These are phyloP conservation scores for Hondaea fermentalgiana DNA, from an alignment of 108 stramenopile species.

Conservation along the genomic window DNA sequence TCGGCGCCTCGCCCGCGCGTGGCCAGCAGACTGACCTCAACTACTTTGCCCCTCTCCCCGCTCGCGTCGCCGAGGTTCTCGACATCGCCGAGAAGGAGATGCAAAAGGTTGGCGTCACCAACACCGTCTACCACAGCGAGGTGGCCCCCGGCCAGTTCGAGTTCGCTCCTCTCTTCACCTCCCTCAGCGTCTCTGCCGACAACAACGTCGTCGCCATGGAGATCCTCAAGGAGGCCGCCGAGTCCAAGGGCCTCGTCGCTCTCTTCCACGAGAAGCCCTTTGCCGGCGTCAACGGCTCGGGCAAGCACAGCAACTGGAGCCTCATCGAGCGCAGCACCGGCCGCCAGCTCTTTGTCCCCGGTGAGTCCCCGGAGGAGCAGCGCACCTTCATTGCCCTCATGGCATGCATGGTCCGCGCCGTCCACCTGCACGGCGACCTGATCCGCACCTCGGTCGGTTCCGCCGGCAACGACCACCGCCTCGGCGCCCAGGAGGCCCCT, in stretches of 20 bases:
- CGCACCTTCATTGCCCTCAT: slow-evolving; percentile 77
- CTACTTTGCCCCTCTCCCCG: slow-evolving; percentile 73
- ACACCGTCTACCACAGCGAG: slow-evolving; percentile 86
- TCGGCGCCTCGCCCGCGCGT: slow-evolving; percentile 79
- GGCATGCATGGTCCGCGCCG: slow-evolving; percentile 76
- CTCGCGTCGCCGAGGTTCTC: slow-evolving; percentile 70
- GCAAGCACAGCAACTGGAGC: slow-evolving; percentile 95
- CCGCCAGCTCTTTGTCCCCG: slow-evolving; percentile 66
- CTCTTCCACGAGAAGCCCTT: slow-evolving; percentile 94
- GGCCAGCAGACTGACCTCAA: slow-evolving; percentile 90
- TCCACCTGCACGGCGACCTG: slow-evolving; percentile 86
- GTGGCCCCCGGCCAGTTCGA: slow-evolving; percentile 91
- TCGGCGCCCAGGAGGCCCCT: slow-evolving; percentile 88
- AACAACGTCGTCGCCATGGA: slow-evolving; percentile 92
- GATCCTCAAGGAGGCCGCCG: slow-evolving; percentile 82
- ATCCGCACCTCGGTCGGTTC: slow-evolving; percentile 80
- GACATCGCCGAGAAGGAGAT: slow-evolving; percentile 79
- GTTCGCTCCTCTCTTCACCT: slow-evolving; percentile 78
- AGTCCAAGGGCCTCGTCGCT: slow-evolving; percentile 80
- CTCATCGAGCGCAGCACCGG: slow-evolving; percentile 56
- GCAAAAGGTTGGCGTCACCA: slow-evolving; percentile 72
- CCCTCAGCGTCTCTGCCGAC: slow-evolving; percentile 80
- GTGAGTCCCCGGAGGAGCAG: slow-evolving; percentile 49
- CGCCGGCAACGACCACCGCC: slow-evolving; percentile 91
- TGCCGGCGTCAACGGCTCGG: slow-evolving; percentile 82